Base-by-base conservation (phyloP, 1,139 yeast genomes). In the Zygoascus meyerae region DNA sequence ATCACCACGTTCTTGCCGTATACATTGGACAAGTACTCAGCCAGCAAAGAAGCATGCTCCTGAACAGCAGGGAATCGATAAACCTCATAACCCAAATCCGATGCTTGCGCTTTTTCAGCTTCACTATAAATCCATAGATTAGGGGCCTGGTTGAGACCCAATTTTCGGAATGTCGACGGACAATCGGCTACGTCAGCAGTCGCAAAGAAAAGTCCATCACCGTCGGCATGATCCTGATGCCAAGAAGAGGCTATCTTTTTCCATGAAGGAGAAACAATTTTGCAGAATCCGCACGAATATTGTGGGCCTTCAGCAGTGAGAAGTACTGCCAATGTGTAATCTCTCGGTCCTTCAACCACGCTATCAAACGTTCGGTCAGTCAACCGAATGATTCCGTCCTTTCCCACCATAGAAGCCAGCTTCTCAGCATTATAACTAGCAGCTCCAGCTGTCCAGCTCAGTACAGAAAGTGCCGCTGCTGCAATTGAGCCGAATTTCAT, bases 261-360 rank as follows among this genome's bases (percentile, higher is more conserved):
- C 60, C 67, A 86, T 43, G 77, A 78, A 1, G 97, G 95, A 34
- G 76, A 79, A 57, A 86, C 75, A 43, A 82, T 80, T 21, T 70
- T 59, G 72, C 99, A 92, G 51, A 86, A 72, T 1, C 73, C 72
- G 68, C 98, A 92, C 32, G 86, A 86, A 61, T 87, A 76, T 55
- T 79, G 79, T 0, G 86, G 72, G 34, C 81, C 74, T 14, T 81
- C 77, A 2, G 97, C 89, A 0, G 97, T 85, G 55, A 92, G 68
- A 47, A 84, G 72, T 37, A 81, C 65, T 21, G 86, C 73, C 15
- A 86, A 59, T 42, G 83, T 77, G 63, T 78, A 81, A 58, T 87
- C 89, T 58, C 92, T 75, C 21, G 82, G 81, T 1, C 90, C 89
- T 29, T 70, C 69, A 50, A 89, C 72, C 29, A 84, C 64, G 34